Percentiles rank a stretch among this genome's conserved stretches.
Evolutionary conservation across 164 flowering plant species (phyloP).

Genomic region (Liquidambar formosana): DNA sequence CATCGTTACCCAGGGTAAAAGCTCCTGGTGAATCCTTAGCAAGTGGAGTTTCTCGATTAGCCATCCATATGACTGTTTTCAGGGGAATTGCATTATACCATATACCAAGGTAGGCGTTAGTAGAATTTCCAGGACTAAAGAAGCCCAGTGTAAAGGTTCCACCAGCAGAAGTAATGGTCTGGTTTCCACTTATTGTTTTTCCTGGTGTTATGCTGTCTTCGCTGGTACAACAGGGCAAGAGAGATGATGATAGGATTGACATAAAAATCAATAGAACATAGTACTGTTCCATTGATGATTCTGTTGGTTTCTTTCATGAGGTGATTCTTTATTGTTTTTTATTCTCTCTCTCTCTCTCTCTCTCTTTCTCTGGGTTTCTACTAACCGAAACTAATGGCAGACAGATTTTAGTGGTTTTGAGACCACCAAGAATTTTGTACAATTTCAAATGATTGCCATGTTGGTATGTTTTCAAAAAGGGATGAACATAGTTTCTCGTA

Average conservation of each 20-base stretch:
- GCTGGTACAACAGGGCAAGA: background rate
- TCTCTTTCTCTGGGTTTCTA: no score
- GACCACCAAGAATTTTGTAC: no score
- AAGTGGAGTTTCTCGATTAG: background rate
- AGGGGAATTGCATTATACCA: background rate
- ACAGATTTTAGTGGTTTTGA: no score
- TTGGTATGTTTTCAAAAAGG: no score
- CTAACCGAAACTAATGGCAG: no score
- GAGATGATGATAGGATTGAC: background rate
- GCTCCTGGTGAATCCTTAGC: background rate
- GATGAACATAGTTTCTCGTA: no score
- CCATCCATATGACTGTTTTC: background rate
- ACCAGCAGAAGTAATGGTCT: background rate
- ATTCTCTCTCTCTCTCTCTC: no score
- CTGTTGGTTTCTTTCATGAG: no score
- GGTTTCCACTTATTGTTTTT: background rate
- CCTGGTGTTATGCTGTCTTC: background rate
- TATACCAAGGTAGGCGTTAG: background rate
- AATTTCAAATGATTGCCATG: no score
- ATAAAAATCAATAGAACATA: background rate
- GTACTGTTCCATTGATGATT: background rate
- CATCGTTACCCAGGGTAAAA: background rate
- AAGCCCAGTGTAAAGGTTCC: background rate
- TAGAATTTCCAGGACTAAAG: background rate
- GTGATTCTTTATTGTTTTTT: no score